phyloP scores from a whole-genome alignment of 2,329 filamentous ascomycete species.

The Alternaria gansuensis region DNA sequence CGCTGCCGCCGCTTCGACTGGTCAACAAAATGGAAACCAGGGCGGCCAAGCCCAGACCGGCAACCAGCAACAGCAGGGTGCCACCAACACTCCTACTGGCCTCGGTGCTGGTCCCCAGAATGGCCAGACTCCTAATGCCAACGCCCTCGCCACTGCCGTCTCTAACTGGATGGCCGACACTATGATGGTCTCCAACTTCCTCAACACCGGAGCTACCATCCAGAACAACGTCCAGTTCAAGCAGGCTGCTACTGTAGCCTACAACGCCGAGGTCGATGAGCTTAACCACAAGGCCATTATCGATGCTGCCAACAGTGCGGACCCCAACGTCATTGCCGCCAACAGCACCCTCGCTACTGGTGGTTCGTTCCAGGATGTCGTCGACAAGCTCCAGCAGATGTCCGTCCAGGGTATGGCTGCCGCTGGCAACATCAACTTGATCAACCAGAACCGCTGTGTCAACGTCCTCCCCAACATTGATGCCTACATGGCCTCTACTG shows the following conservation, averaged over 20 bases:
- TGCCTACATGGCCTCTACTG: constrained; percentile 49
- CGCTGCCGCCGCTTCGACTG: constrained; percentile 16
- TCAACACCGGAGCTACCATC: constrained; percentile 46
- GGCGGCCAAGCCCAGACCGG: constrained; percentile 15
- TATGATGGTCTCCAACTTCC: constrained; percentile 52
- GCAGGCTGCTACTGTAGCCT: constrained; percentile 49
- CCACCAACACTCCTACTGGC: constrained; percentile 21
- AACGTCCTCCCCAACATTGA: constrained; percentile 52
- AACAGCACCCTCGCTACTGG: constrained; percentile 51
- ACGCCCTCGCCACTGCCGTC: constrained; percentile 48
- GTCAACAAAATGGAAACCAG: constrained; percentile 19
- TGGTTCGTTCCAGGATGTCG: constrained; percentile 52
- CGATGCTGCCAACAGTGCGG: constrained; percentile 38
- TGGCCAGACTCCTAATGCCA: constrained; percentile 40
- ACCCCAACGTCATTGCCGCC: constrained; percentile 46
- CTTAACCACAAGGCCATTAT: constrained; percentile 52
- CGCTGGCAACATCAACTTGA: constrained; percentile 47
- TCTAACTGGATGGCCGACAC: constrained; percentile 52
- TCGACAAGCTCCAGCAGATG: constrained; percentile 52
- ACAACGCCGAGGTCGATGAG: constrained; percentile 53
- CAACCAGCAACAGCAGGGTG: constrained; percentile 2
- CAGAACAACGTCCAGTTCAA: constrained; percentile 50
- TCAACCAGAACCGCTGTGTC: constrained; percentile 51
- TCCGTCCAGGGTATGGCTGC: constrained; percentile 46
- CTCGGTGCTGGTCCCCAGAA: constrained; percentile 30